Base-by-base conservation (phyloP, 805 yeast species). In the Barnettozyma sp. region DNA sequence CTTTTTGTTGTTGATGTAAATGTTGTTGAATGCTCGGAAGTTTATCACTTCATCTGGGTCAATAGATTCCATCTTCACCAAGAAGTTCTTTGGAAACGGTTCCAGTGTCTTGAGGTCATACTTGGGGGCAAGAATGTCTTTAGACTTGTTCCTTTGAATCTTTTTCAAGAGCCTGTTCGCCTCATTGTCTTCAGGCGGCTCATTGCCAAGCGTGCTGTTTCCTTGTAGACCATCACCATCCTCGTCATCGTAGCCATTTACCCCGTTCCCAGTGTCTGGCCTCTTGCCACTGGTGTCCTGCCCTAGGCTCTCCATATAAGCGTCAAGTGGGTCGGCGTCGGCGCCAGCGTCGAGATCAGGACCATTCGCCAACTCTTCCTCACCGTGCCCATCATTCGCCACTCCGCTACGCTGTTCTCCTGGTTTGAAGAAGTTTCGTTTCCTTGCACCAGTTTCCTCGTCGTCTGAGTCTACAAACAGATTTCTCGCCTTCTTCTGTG, bases 11-110 rank as follows among this genome's bases (percentile, higher is more conserved):
- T 36, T 53, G 17, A 53, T 51, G 35, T 41, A 51, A 26, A 53
- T 51, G 28, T 41, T 52, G 36, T 94, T 94, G 33, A 72, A 58
- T 3, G 84, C 75, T 33, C 71, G 71, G 22, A 86, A 77, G n/a
- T 81, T 66, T 2, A 66, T 67, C 1, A 80, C 76, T 33, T 83
- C 87, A 25, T 69, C 74, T 0, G 60, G 62, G 0, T 76, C 59
- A 36, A 82, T 53, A 0, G 54, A 44, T 7, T 58, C 55, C 5
- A 80, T 46, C 26, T 78, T 80, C 4, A 62, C 67, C 1, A 82
- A 73, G 48, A 87, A 81, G 8, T 58, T 45, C 52, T 77, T 83
- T 13, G 71, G 54, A 46, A 86, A 77, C 0, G 76, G 70, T 21
- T 62, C 70, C 42, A 79, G 68, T 3, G 60, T 57, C 10, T 69